phyloP scores from a whole-genome alignment of 129 eudicot species.

The Glebionis coronaria region DNA sequence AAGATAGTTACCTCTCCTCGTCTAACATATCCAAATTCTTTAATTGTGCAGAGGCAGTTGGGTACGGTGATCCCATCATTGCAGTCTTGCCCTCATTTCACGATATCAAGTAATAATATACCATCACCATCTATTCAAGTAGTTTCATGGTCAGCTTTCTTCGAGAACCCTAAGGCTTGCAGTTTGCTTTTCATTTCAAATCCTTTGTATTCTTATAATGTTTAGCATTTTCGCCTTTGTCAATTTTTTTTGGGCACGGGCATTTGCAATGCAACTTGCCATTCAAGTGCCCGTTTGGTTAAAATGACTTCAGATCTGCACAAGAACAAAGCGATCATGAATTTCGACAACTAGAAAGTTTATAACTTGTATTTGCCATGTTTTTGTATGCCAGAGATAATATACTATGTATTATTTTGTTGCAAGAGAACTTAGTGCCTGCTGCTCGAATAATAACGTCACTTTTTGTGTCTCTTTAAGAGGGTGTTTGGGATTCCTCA shows the following conservation, averaged over 20 bases:
- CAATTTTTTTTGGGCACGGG: constrained; percentile 12
- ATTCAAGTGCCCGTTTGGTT: background rate
- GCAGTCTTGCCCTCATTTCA: constrained; percentile 84
- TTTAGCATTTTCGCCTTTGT: constrained; percentile 19
- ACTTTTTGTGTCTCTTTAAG: background rate
- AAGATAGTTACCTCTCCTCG: background rate
- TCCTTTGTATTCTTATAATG: constrained; percentile 31
- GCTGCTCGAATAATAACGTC: background rate
- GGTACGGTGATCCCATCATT: constrained; percentile 86
- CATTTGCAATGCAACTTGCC: too few relatives aligned
- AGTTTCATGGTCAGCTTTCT: constrained; percentile 14
- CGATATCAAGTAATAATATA: constrained; percentile 41
- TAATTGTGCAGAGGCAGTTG: constrained; percentile 72
- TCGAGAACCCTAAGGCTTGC: constrained; percentile 10
- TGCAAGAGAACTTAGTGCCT: background rate
- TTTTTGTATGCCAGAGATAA: constrained; percentile 22
- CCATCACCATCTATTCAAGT: constrained; percentile 9
- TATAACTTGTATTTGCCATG: constrained; percentile 14
- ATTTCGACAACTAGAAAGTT: constrained; percentile 22
- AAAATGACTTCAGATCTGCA: constrained; percentile 14
- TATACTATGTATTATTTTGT: constrained; percentile 8
- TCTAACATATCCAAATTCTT: background rate
- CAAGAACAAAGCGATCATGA: constrained; percentile 9
- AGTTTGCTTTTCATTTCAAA: constrained; percentile 19
- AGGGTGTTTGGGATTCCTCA: background rate